A percentile compares a stretch with the other conserved stretches of the same genome.
Evolutionary conservation across 306 rosid genomes (phyloP).

Genomic region (Abrus precatorius): DNA sequence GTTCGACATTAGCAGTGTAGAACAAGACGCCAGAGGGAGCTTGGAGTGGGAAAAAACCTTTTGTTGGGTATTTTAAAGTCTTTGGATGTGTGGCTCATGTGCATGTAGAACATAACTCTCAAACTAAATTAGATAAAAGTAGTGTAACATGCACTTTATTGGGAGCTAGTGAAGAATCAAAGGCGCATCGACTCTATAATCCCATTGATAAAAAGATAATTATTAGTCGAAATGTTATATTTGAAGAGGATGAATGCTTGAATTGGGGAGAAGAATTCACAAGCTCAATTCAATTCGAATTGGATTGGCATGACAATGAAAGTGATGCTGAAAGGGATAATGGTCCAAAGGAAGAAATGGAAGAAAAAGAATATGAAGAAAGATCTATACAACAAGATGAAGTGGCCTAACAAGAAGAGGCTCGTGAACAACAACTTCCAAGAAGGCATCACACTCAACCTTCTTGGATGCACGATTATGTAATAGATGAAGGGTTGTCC

Average conservation of each 20-base stretch:
- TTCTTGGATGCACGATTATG: background rate
- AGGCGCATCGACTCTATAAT: background rate
- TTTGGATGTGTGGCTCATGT: background rate
- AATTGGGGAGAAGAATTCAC: background rate
- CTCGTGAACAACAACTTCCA: background rate
- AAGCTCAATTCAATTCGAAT: background rate
- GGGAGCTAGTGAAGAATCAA: conserved; percentile 1
- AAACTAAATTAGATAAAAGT: no score
- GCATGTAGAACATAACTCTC: background rate
- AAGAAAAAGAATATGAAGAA: background rate
- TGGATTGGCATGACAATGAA: background rate
- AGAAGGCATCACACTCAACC: background rate
- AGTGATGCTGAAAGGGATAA: background rate
- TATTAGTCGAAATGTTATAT: background rate
- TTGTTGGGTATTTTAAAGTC: no score
- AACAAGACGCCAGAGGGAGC: no score
- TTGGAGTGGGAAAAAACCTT: no score
- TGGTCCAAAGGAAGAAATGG: background rate
- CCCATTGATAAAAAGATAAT: background rate
- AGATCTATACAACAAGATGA: background rate
- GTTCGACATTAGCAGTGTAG: background rate
- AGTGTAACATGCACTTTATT: background rate
- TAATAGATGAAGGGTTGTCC: background rate
- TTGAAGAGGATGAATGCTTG: background rate
- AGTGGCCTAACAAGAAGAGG: background rate